A percentile compares a stretch with the other conserved stretches of the same genome.
Evolutionary conservation across 1,284 basidiomycete genomes (phyloP).

Genomic region (Coriolopsis trogii): DNA sequence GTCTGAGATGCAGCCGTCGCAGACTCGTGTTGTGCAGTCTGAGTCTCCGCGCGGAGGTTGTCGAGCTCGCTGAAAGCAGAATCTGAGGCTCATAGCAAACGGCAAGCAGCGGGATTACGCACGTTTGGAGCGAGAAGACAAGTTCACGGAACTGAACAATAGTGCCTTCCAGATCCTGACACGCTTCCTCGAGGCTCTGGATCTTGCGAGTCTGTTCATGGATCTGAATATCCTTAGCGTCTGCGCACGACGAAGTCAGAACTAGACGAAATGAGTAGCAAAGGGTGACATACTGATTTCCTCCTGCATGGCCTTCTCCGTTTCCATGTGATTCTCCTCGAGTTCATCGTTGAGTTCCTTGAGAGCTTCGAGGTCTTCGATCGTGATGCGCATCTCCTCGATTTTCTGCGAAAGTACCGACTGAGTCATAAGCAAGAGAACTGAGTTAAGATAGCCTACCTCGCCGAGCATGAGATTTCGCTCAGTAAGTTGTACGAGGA

Average conservation of each 20-base stretch:
- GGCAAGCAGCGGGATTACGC: slow-evolving; percentile 25
- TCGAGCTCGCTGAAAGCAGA: slow-evolving; percentile 74
- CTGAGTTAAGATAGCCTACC: slow-evolving; percentile 43
- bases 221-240: slow-evolving; percentile 70
- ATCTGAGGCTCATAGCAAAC: background rate
- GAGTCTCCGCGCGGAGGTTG: slow-evolving; percentile 77
- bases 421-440: background rate
- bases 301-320: slow-evolving; percentile 90
- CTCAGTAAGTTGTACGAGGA: slow-evolving; percentile 95
- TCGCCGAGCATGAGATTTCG: slow-evolving; percentile 91
- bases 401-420: slow-evolving; percentile 67
- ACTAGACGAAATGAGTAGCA: background rate
- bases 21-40: slow-evolving; percentile 82
- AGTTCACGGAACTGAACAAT: slow-evolving; percentile 91
- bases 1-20: slow-evolving; percentile 76
- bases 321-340: slow-evolving; percentile 95
- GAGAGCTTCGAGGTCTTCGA: slow-evolving; percentile 95
- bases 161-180: slow-evolving; percentile 85
- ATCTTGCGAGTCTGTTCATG: slow-evolving; percentile 70
- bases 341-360: slow-evolving; percentile 97
- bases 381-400: slow-evolving; percentile 93
- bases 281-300: slow-evolving; percentile 69
- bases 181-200: slow-evolving; percentile 72
- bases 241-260: slow-evolving; percentile 40
- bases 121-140: slow-evolving; percentile 83